These are phyloP conservation scores for Thecaphora frezii DNA, from an alignment of 1,284 basidiomycete genomes.

Conservation along the genomic window DNA sequence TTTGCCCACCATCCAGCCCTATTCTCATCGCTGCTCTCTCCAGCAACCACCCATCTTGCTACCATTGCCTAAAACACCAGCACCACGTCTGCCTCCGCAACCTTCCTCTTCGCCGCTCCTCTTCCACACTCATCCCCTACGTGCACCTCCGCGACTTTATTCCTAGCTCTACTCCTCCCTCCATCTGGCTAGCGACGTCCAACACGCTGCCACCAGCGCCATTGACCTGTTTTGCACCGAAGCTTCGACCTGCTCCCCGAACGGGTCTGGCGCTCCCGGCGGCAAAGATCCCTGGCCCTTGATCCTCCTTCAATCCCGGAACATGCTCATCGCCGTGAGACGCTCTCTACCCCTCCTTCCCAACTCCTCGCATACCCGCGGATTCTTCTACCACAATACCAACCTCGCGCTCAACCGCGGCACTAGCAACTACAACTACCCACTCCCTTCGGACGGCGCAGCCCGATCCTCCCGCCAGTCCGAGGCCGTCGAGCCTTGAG, in stretches of 20 bases:
- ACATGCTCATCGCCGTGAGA: constrained; percentile 38
- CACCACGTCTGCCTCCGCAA: too few species aligned
- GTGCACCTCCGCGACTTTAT: too few species aligned
- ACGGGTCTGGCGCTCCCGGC: constrained; percentile 13
- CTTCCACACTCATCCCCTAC: too few species aligned
- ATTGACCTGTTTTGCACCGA: background rate
- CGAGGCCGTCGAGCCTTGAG: background rate
- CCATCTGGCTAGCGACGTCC: too few species aligned
- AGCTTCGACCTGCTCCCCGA: background rate
- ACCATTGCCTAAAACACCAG: too few species aligned
- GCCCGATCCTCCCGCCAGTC: background rate
- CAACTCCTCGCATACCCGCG: constrained; percentile 39
- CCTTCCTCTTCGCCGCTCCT: too few species aligned
- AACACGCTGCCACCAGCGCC: too few species aligned
- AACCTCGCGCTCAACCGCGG: constrained; percentile 5
- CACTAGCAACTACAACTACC: background rate
- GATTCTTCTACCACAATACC: constrained; percentile 40
- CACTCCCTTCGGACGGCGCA: constrained; percentile 4
- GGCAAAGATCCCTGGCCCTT: constrained; percentile 12
- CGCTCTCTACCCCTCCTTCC: constrained; percentile 38
- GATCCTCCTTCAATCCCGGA: constrained; percentile 12
- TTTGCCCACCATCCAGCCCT: too few species aligned
- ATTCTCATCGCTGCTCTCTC: too few species aligned
- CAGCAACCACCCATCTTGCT: too few species aligned
- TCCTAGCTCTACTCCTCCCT: too few species aligned